Evolutionary conservation across 768 basidiomycete genomes (phyloP).

Genomic region (Kwoniella shandongensis): DNA sequence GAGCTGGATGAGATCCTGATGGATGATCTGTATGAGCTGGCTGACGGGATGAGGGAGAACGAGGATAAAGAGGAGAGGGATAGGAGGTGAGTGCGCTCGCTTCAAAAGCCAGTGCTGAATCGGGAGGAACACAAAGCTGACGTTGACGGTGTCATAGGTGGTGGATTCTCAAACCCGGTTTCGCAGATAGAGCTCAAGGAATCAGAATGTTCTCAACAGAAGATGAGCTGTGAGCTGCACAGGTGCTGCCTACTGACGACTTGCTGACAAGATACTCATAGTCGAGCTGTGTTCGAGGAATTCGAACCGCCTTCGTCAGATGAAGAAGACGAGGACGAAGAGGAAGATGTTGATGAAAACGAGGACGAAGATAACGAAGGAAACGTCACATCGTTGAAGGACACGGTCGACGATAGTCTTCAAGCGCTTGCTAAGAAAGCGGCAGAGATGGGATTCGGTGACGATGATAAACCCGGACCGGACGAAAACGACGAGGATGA

Average conservation of each 20-base stretch:
- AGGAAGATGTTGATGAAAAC: slow-evolving; percentile 14
- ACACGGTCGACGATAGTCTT: slow-evolving; percentile 13
- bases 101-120: background rate
- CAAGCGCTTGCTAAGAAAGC: slow-evolving; percentile 26
- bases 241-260: background rate
- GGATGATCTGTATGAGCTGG: slow-evolving; percentile 90
- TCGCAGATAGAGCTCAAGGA: slow-evolving; percentile 95
- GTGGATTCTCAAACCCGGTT: slow-evolving; percentile 97
- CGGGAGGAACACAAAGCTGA: no score
- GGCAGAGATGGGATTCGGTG: slow-evolving; percentile 14
- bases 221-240: slow-evolving; percentile 62
- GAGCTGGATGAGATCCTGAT: slow-evolving; percentile 90
- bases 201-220: slow-evolving; percentile 84
- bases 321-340: slow-evolving; percentile 38
- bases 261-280: background rate
- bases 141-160: slow-evolving; percentile 57
- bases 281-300: slow-evolving; percentile 66
- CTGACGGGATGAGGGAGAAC: slow-evolving; percentile 60
- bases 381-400: background rate
- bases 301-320: slow-evolving; percentile 63
- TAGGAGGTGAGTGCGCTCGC: slow-evolving; percentile 33
- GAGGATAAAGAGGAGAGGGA: slow-evolving; percentile 38
- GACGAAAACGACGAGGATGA: slow-evolving; percentile 43
- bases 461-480: slow-evolving; percentile 1
- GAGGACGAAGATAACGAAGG: slow-evolving; percentile 15